Evolutionary conservation across 257 asterid species (phyloP).

Genomic region (Scutellaria minor): DNA sequence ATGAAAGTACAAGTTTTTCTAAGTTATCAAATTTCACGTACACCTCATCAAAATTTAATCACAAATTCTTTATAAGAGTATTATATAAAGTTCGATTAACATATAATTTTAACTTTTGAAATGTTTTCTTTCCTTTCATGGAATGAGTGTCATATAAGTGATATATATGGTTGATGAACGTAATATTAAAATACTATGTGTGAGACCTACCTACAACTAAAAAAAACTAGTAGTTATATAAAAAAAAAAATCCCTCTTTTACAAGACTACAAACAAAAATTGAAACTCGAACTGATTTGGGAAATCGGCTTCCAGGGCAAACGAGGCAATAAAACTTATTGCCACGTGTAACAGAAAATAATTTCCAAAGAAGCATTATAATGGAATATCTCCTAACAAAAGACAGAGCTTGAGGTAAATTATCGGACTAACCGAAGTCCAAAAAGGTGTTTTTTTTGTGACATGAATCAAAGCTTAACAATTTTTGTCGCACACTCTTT

Average conservation of each 20-base stretch:
- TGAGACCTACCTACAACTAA: too few relatives aligned
- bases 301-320: neutral
- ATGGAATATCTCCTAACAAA: constrained; percentile 42
- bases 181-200: too few relatives aligned
- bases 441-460: neutral
- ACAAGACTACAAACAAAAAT: neutral
- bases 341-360: neutral
- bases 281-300: neutral
- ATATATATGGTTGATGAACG: too few relatives aligned
- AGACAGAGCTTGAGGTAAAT: constrained; percentile 26
- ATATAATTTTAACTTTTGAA: too few relatives aligned
- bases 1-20: too few relatives aligned
- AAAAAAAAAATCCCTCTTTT: neutral
- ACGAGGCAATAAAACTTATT: neutral
- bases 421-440: constrained; percentile 44
- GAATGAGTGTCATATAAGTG: too few relatives aligned
- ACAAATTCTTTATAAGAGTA: too few relatives aligned
- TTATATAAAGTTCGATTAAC: too few relatives aligned
- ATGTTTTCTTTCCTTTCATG: too few relatives aligned
- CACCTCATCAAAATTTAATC: too few relatives aligned
- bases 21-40: too few relatives aligned
- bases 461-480: neutral
- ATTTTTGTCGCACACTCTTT: constrained; percentile 50
- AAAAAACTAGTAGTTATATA: too few relatives aligned
- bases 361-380: constrained; percentile 36